Conservation (phyloP, 345 rosid genomes). For the Corymbia maculata region DNA sequence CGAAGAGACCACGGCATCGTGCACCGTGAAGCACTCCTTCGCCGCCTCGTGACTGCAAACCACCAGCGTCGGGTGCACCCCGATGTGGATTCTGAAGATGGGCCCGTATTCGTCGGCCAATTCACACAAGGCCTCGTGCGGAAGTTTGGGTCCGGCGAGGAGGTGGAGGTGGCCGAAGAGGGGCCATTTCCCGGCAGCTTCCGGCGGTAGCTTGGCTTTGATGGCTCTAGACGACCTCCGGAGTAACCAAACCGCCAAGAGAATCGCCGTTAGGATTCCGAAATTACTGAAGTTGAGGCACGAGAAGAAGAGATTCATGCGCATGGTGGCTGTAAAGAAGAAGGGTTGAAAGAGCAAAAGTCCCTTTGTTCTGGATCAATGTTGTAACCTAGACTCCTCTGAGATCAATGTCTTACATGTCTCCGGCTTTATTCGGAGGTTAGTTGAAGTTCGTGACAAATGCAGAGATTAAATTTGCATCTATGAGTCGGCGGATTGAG, state of each 20-base stretch:
- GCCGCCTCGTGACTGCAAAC: constrained; percentile 10
- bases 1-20: constrained; percentile 10
- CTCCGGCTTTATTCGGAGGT: background rate
- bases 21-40: constrained; percentile 16
- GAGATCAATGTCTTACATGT: background rate
- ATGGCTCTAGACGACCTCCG: background rate
- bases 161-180: constrained; percentile 29
- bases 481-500: background rate
- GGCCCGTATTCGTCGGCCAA: constrained; percentile 21
- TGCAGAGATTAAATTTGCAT: background rate
- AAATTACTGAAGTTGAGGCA: background rate
- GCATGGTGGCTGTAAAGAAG: background rate
- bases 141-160: constrained; percentile 10
- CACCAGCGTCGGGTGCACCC: constrained; percentile 12
- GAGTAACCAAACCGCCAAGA: constrained; percentile 1
- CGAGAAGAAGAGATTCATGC: background rate
- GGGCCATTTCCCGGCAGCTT: constrained; percentile 18
- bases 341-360: background rate
- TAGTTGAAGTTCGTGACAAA: background rate
- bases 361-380: background rate
- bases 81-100: constrained; percentile 17
- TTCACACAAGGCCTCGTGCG: constrained; percentile 5
- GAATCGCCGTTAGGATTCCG: background rate
- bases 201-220: constrained; percentile 5
- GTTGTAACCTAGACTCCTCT: background rate